phyloP scores from a whole-genome alignment of 495 filamentous ascomycete genomes.

The Aspergillus nidulans region DNA sequence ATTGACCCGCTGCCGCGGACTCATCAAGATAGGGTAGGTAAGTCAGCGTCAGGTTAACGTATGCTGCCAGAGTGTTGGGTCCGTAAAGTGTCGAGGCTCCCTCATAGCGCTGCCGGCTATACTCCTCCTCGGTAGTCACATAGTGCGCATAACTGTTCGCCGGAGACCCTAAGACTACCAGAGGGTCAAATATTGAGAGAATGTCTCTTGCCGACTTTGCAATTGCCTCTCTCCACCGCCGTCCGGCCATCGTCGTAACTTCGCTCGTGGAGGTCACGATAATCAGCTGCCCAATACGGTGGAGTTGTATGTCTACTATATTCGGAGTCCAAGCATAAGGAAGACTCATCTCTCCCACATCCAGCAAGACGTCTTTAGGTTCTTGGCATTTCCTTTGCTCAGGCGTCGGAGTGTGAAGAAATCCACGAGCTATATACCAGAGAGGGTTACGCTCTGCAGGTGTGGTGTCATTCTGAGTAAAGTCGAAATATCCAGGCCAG shows the following conservation, averaged over 20 bases:
- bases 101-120: slow-evolving; percentile 86
- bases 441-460: slow-evolving; percentile 71
- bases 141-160: slow-evolving; percentile 97
- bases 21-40: slow-evolving; percentile 64
- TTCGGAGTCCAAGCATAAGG: slow-evolving; percentile 93
- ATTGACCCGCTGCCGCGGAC: slow-evolving; percentile 35
- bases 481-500: slow-evolving; percentile 89
- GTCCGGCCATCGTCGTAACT: slow-evolving; percentile 90
- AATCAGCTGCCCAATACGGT: slow-evolving; percentile 83
- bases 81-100: slow-evolving; percentile 94
- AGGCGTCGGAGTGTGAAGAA: slow-evolving; percentile 66
- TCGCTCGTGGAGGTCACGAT: slow-evolving; percentile 88
- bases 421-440: slow-evolving; percentile 70
- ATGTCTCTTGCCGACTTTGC: slow-evolving; percentile 46
- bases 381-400: slow-evolving; percentile 74
- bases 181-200: slow-evolving; percentile 50
- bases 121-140: slow-evolving; percentile 90
- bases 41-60: slow-evolving; percentile 77
- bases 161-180: slow-evolving; percentile 87
- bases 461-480: slow-evolving; percentile 78
- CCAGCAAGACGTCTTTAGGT: slow-evolving; percentile 83
- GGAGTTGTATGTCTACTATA: slow-evolving; percentile 85
- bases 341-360: slow-evolving; percentile 72
- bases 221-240: slow-evolving; percentile 86
- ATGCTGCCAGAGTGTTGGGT: slow-evolving; percentile 83